Evolutionary conservation across 257 asterid species (phyloP).

Genomic region (Paraleonurus japonicus): DNA sequence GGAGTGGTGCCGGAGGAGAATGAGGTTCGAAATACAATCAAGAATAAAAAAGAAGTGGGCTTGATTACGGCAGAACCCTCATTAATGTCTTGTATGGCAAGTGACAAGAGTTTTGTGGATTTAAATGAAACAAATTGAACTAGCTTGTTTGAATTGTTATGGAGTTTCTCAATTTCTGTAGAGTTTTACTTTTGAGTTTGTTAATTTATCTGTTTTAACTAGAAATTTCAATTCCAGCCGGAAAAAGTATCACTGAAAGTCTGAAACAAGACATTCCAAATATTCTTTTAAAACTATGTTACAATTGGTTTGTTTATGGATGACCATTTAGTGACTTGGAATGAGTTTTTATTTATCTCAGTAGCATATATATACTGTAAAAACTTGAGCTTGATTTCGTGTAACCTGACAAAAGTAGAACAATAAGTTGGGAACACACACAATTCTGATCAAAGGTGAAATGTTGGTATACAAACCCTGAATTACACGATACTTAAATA

Average conservation of each 20-base stretch:
- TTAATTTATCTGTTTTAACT: too few species aligned
- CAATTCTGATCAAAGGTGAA: background rate
- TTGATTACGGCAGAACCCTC: slow-evolving; percentile 4
- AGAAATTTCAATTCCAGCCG: too few species aligned
- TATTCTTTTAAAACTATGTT: too few species aligned
- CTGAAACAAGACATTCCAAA: too few species aligned
- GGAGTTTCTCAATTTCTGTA: too few species aligned
- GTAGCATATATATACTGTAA: background rate
- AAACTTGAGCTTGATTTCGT: background rate
- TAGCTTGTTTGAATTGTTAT: too few species aligned
- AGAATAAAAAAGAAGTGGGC: slow-evolving; percentile 36
- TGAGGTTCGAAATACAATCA: slow-evolving; percentile 50
- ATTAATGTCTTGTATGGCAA: slow-evolving; percentile 46
- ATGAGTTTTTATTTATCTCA: too few species aligned
- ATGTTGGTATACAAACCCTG: background rate
- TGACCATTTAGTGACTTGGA: too few species aligned
- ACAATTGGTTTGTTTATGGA: background rate
- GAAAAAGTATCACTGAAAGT: too few species aligned
- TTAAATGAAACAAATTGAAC: background rate
- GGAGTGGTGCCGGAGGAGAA: slow-evolving; percentile 59
- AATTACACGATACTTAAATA: background rate
- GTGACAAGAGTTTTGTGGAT: slow-evolving; percentile 1
- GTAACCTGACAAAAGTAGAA: background rate
- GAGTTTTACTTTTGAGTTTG: too few species aligned
- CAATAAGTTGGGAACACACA: background rate